These are phyloP conservation scores for Phialemoniopsis sp. DNA, from an alignment of 2,329 filamentous ascomycete genomes.

Conservation along the genomic window DNA sequence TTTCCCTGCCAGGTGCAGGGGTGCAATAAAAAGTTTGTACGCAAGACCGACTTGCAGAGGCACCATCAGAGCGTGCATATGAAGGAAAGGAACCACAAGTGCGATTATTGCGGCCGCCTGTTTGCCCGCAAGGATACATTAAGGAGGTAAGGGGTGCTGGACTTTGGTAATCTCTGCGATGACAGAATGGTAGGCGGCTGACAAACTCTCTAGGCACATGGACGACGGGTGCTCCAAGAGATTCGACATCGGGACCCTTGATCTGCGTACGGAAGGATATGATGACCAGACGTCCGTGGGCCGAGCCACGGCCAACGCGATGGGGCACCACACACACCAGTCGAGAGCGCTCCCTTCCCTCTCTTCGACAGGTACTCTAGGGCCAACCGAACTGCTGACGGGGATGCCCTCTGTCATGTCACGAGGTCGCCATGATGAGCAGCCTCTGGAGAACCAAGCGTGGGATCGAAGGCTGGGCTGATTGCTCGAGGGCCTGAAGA, in stretches of 20 bases:
- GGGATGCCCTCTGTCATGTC: too few relatives aligned
- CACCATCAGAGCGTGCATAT: slow-evolving; percentile 67
- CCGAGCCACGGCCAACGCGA: background rate
- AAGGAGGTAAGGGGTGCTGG: slow-evolving; percentile 55
- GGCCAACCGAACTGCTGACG: slow-evolving; percentile 23
- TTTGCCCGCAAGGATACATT: slow-evolving; percentile 83
- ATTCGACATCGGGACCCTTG: slow-evolving; percentile 52
- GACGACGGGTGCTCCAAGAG: slow-evolving; percentile 72
- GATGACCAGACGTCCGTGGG: slow-evolving; percentile 14
- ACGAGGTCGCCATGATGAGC: too few relatives aligned
- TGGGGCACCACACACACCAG: slow-evolving; percentile 5
- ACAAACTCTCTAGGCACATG: slow-evolving; percentile 55
- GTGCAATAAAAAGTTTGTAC: slow-evolving; percentile 74
- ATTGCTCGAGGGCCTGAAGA: too few relatives aligned
- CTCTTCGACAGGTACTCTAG: background rate
- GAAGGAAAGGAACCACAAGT: slow-evolving; percentile 66
- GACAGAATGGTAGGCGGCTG: background rate
- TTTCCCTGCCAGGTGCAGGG: slow-evolving; percentile 61
- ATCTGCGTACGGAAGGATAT: slow-evolving; percentile 31
- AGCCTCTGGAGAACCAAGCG: too few relatives aligned
- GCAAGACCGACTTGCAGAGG: slow-evolving; percentile 72
- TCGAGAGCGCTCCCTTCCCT: background rate
- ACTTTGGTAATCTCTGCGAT: background rate
- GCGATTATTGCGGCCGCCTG: slow-evolving; percentile 63
- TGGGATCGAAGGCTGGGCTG: too few relatives aligned